Conservation (phyloP, 176 grass and related monocot genomes). For the Zizania latifolia region DNA sequence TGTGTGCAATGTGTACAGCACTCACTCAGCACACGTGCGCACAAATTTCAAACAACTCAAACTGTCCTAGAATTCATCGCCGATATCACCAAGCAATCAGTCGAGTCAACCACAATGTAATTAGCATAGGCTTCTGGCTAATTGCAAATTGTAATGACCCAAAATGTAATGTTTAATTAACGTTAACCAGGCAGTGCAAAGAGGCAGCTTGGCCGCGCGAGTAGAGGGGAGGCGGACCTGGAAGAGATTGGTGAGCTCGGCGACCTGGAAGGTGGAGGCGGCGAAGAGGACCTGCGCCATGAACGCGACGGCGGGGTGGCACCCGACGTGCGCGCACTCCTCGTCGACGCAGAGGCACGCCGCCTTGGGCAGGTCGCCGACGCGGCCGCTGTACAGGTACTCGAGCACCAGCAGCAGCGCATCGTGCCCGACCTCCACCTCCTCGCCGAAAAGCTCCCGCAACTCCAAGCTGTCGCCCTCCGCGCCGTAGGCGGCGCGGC, state of each 20-base stretch:
- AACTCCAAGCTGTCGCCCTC: slow-evolving; percentile 20
- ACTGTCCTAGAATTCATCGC: background rate
- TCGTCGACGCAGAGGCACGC: slow-evolving; percentile 87
- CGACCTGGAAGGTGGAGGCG: slow-evolving; percentile 76
- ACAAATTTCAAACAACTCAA: background rate
- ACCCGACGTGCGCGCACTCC: slow-evolving; percentile 59
- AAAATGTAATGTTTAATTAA: background rate
- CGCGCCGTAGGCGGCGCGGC: background rate
- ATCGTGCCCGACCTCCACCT: slow-evolving; percentile 66
- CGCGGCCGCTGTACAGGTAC: slow-evolving; percentile 85
- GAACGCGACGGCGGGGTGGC: slow-evolving; percentile 70
- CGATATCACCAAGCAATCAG: background rate
- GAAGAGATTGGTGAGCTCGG: slow-evolving; percentile 86
- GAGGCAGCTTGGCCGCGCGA: background rate
- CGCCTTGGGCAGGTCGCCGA: slow-evolving; percentile 52
- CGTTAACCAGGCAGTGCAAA: too few relatives aligned
- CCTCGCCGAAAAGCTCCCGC: slow-evolving; percentile 37
- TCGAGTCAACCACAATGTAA: background rate
- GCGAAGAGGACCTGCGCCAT: slow-evolving; percentile 79
- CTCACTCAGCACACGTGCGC: background rate
- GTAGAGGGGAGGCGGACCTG: slow-evolving; percentile 47
- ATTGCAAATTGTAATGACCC: background rate
- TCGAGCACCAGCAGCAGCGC: slow-evolving; percentile 66
- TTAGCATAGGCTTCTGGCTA: background rate
- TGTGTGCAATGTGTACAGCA: background rate